These are phyloP conservation scores for Fraxinus latifolia DNA, from an alignment of 305 asterid species.

Conservation along the genomic window DNA sequence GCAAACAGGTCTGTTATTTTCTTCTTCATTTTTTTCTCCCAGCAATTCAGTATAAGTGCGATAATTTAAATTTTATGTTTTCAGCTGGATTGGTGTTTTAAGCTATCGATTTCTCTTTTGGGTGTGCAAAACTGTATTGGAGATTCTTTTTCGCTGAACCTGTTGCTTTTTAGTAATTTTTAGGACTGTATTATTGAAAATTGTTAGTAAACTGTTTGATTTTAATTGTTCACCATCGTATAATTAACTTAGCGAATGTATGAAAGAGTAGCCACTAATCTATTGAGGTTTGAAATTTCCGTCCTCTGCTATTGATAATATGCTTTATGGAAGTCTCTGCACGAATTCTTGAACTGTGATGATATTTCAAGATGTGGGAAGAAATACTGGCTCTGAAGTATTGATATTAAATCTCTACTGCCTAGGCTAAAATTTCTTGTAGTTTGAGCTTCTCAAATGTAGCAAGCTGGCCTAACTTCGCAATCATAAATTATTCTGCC, in stretches of 20 bases:
- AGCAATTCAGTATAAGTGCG: slow-evolving; percentile 13
- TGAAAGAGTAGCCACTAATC: neutral
- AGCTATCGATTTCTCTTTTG: neutral
- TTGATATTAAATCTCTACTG: neutral
- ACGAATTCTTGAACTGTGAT: slow-evolving; percentile 12
- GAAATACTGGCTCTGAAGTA: slow-evolving; percentile 11
- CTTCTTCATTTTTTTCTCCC: slow-evolving; percentile 1
- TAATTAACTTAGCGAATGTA: slow-evolving; percentile 2
- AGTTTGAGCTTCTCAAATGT: slow-evolving; percentile 17
- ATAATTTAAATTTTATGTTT: neutral
- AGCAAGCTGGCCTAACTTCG: slow-evolving; percentile 22
- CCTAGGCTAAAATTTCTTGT: neutral
- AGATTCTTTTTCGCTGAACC: neutral
- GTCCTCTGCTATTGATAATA: slow-evolving; percentile 7
- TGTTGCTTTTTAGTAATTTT: slow-evolving; percentile 19
- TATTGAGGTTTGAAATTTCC: slow-evolving; percentile 10
- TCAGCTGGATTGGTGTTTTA: slow-evolving; percentile 16
- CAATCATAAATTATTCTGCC: neutral
- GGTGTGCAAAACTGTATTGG: slow-evolving; percentile 6
- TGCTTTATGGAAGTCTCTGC: neutral
- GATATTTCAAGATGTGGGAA: neutral
- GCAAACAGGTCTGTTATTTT: slow-evolving; percentile 70
- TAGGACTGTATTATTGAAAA: neutral
- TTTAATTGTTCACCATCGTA: slow-evolving; percentile 17
- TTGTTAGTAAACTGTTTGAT: slow-evolving; percentile 7